Evolutionary conservation across 768 basidiomycete genomes (phyloP), one percentile per base, ranked within the genome.

Genomic region (Paxillus ammoniavirescens): DNA sequence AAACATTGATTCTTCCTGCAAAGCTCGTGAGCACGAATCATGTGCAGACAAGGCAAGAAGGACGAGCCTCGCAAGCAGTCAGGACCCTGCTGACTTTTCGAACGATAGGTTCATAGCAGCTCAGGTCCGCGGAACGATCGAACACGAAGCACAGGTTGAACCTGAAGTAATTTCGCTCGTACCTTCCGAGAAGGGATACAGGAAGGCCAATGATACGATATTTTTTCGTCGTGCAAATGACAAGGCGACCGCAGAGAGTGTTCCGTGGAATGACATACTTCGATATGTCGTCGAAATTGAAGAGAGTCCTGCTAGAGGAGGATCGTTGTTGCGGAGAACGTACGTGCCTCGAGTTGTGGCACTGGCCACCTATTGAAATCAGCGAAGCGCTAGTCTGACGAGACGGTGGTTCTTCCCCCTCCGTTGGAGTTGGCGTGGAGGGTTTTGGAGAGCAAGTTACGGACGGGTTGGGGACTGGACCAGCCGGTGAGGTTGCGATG

Each of bases 111-210:
- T 98, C 96, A 72, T 95, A 98, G 60, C 93, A 95, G 64, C 92
- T 93, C 50, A 98, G 75, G 68, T 97, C 94, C 10, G 93, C 93
- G 23, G 82, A 81, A 42, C 91, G 84, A 44, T 93, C 89, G 69
- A 99, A 99, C 3, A 98, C 96, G 69, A 98, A 97, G 70, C 95
- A 98, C 26, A 98, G 73, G 67, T 98, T 98, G 73, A 91, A 98
- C 58, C 88, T 80, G 70, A 97, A 95, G 68, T 89, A 92, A 64
- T 94, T 89, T 26, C 96, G 80, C 52, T 83, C 77, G 65, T 98
- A 97, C 58, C 77, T 82, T 45, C 84, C 89, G 47, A 78, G 76
- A 48, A 94, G 75, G 57, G 88, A 82, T 42, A 92, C 86, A 3
- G 97, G 97, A 64, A 95, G 93, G 1, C 96, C 96, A 46, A 97